Base-by-base conservation (phyloP, 129 eudicot genomes). In the Flaveria trinervia region DNA sequence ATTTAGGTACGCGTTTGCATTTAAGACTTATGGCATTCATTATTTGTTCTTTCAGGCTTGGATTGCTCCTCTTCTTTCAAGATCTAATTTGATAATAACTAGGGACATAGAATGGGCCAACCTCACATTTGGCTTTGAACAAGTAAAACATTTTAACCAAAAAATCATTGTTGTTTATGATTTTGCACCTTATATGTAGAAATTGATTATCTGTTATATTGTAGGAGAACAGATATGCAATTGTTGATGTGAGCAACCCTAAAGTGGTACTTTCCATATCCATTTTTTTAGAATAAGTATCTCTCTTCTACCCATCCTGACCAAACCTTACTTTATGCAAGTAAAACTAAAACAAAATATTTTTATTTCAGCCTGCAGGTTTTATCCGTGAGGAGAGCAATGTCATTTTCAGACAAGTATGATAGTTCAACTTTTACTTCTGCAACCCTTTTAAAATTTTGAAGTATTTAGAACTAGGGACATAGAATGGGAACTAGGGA, bases 81-180 rank as follows among this genome's bases (percentile, higher is more conserved):
- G 99, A 86, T 88, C 99, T 65, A 89, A 85, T 81, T 81, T 95
- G 91, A 89, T 95, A 74, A 92, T 95, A 65, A 95, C 97, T 26
- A 89, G 99, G 82, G 96, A 95, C 88, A 89, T 95, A 83, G 99
- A 95, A 77, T 95, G 99, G 99, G 96, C 95, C 72, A 95, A 95
- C 79, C 91, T 95, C 72, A 82, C 89, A 83, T 76, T 91, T 82
- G 97, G 96, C 68, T 88, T 95, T 88, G 99, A 95, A 87, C 99
- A 95, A 95, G 99, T 93, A 84, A 71, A 51, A 67, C 26, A 33
- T 11, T 2, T 20, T 52, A 33, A 45, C 46, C 16, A 20, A 33
- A 70, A 55, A 15, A 33, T 36, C 49, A 54, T 60, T n/a, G 3
- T 12, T 44, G 23, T 62, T 61, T 33, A 64, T 71, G 12, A 48